Conservation (phyloP, 78 protist species). For the Emiliania huxleyi region DNA sequence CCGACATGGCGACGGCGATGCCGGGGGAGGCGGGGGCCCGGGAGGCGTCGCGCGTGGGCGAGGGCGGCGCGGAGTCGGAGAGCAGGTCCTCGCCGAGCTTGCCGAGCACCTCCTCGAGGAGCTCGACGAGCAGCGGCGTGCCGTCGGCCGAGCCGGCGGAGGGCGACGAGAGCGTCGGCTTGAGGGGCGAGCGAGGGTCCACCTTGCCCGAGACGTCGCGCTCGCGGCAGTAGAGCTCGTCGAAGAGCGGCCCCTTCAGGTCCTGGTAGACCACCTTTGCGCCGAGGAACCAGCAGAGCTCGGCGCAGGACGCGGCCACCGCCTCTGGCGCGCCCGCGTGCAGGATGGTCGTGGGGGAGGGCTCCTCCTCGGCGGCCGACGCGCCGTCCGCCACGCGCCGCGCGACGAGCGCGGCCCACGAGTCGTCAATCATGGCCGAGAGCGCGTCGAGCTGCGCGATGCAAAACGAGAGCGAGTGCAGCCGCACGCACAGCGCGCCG, state of each 20-base stretch:
- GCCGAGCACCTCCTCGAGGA: neutral
- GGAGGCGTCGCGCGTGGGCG: no score
- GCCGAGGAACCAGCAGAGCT: neutral
- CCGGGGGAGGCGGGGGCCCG: neutral
- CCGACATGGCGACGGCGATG: neutral
- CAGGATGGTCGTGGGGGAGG: neutral
- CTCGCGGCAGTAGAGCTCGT: neutral
- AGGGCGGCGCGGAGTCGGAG: neutral
- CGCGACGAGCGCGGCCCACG: neutral
- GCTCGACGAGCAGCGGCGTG: neutral
- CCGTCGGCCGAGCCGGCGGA: neutral
- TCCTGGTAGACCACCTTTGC: neutral
- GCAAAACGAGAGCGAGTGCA: neutral
- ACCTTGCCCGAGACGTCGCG: neutral
- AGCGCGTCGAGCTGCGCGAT: neutral
- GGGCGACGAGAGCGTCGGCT: neutral
- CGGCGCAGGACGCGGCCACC: neutral
- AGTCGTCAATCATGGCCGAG: neutral
- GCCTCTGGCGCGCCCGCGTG: neutral
- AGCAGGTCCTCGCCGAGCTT: neutral
- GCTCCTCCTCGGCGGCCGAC: neutral
- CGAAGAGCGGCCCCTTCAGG: neutral
- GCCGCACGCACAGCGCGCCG: neutral
- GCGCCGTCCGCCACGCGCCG: neutral
- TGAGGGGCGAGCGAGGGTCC: neutral